phyloP scores from a whole-genome alignment of 108 stramenopile species.

The Cyclostephanos tholiformis region DNA sequence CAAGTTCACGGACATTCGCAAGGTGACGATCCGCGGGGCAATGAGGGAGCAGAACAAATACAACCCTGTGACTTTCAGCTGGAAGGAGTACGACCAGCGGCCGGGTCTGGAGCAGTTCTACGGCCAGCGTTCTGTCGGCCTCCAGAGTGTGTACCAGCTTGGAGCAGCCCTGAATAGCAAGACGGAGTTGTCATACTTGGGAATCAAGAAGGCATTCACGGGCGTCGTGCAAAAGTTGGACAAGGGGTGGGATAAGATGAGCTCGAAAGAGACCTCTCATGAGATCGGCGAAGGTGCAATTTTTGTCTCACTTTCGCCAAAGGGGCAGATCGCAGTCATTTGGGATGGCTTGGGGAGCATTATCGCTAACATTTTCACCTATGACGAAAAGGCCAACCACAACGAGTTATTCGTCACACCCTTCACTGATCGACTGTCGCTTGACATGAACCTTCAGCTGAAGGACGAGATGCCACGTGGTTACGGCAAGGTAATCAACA shows the following conservation, averaged over 20 bases:
- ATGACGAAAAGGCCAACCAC: constrained; percentile 44
- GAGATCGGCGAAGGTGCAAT: constrained; percentile 66
- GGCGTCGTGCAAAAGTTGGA: constrained; percentile 18
- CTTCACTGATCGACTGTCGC: constrained; percentile 28
- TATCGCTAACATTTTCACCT: constrained; percentile 65
- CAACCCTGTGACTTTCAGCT: constrained; percentile 36
- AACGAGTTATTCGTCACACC: constrained; percentile 14
- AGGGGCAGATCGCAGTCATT: constrained; percentile 45
- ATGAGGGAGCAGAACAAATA: constrained; percentile 41
- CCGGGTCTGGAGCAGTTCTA: constrained; percentile 63
- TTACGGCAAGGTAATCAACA: constrained; percentile 53
- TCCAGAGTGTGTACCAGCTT: constrained; percentile 63
- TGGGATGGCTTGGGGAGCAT: constrained; percentile 70
- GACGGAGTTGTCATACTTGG: constrained; percentile 20
- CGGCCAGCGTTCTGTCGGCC: constrained; percentile 61
- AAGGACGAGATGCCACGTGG: constrained; percentile 72
- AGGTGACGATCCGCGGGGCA: constrained; percentile 43
- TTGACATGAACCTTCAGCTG: constrained; percentile 35
- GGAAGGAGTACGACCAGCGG: constrained; percentile 63
- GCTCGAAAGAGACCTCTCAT: constrained; percentile 24
- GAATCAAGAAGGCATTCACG: constrained; percentile 31
- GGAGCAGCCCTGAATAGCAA: constrained; percentile 25
- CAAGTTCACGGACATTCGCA: constrained; percentile 41
- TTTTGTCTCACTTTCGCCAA: constrained; percentile 33
- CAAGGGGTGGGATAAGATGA: not conserved